Percentiles rank a stretch among this genome's conserved stretches.
phyloP scores from a whole-genome alignment of 2,329 filamentous ascomycete species.

The Colletotrichum tabaci region DNA sequence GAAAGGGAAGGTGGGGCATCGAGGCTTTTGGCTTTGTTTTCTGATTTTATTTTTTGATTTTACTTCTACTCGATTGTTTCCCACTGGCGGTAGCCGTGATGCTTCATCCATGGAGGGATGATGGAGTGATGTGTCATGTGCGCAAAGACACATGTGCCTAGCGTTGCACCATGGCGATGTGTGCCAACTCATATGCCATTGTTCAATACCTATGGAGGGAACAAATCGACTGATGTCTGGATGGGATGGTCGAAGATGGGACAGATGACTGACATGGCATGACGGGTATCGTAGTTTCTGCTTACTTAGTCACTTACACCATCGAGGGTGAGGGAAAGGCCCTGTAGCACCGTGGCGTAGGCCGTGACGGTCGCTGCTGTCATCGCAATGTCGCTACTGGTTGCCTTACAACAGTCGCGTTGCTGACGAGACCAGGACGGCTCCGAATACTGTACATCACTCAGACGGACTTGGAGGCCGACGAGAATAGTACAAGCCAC shows the following conservation, averaged over 20 bases:
- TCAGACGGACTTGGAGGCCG: not conserved
- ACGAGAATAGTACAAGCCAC: not conserved
- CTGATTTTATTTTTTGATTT: not conserved
- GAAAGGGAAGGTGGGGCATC: too few species aligned
- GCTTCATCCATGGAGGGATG: not conserved
- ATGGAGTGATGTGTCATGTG: slow-evolving; percentile 1
- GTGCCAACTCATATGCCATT: not conserved
- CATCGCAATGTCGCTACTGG: not conserved
- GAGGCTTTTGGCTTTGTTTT: not conserved
- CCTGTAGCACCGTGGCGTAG: not conserved
- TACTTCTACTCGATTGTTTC: not conserved
- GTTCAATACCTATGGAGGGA: slow-evolving; percentile 7
- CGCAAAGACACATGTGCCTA: slow-evolving; percentile 1
- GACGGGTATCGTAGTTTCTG: too few species aligned
- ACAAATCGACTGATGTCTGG: slow-evolving; percentile 19
- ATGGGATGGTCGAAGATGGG: slow-evolving; percentile 40
- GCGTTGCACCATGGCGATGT: slow-evolving; percentile 8
- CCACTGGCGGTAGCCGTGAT: not conserved
- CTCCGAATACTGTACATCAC: too few species aligned
- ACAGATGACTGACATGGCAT: slow-evolving; percentile 14
- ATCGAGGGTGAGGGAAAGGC: slow-evolving; percentile 10
- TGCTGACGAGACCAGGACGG: not conserved
- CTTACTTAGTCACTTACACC: too few species aligned
- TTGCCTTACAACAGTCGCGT: not conserved
- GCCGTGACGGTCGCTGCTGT: not conserved